Conservation (phyloP, 441 rosid genomes). For the Pelargonium myrrhifolium region DNA sequence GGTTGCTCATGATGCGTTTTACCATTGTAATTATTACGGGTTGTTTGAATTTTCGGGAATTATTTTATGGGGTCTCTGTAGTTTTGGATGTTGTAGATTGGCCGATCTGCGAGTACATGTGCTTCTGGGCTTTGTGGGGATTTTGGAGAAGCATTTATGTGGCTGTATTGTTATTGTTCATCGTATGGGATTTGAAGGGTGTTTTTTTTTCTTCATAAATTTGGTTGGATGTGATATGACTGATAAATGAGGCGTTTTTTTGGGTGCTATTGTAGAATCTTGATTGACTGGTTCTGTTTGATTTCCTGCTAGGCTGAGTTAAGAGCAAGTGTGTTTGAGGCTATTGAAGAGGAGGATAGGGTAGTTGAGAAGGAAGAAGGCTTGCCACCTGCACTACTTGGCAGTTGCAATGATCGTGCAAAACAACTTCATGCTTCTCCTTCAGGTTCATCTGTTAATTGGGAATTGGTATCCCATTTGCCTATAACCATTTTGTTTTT, state of each 20-base stretch:
- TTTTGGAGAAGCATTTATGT: neutral
- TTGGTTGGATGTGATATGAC: neutral
- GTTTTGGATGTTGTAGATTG: constrained; percentile 14
- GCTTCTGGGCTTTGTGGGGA: constrained; percentile 10
- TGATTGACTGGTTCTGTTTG: neutral
- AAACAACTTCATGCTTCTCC: constrained; percentile 88
- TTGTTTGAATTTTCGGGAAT: neutral
- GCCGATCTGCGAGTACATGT: neutral
- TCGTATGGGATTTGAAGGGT: neutral
- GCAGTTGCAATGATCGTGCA: constrained; percentile 89
- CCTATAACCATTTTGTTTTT: no score
- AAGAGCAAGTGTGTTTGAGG: constrained; percentile 93
- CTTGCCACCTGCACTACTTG: constrained; percentile 81
- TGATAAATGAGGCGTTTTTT: neutral
- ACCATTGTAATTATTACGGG: neutral
- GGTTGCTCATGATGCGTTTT: neutral
- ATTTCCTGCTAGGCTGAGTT: constrained; percentile 69
- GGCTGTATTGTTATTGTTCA: neutral
- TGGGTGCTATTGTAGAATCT: neutral
- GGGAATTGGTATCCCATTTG: neutral
- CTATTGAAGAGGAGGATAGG: constrained; percentile 90
- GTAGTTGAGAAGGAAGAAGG: constrained; percentile 71
- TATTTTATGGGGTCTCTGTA: neutral
- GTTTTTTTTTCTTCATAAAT: neutral
- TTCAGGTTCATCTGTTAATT: constrained; percentile 42